phyloP scores from a whole-genome alignment of 75 land plant genomes.

The Sequoia sempervirens region DNA sequence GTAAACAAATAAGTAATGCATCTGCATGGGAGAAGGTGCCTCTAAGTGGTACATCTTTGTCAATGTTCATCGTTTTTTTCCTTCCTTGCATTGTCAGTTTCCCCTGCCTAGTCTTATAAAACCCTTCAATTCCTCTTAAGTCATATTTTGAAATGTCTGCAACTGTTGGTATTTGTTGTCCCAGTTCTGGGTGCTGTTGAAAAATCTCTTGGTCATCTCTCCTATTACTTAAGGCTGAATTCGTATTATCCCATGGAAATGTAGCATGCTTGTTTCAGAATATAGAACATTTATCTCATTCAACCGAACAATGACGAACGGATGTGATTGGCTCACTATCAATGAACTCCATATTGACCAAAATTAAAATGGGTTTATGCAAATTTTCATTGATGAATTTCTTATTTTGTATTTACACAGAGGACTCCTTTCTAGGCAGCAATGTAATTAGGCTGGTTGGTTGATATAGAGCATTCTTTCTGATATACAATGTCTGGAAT shows the following conservation, averaged over 20 bases:
- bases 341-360: too few species aligned
- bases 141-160: not conserved
- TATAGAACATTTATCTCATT: too few species aligned
- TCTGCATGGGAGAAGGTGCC: not conserved
- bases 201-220: not conserved
- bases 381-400: too few species aligned
- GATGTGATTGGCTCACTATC: too few species aligned
- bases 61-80: not conserved
- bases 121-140: not conserved
- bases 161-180: not conserved
- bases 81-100: not conserved
- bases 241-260: not conserved
- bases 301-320: too few species aligned
- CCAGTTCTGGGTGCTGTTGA: not conserved
- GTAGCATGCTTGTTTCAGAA: not conserved
- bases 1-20: not conserved
- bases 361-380: not conserved
- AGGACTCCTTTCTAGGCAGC: constrained; percentile 12
- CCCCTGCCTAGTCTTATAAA: not conserved
- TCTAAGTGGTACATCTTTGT: not conserved
- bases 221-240: not conserved
- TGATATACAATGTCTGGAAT: not conserved
- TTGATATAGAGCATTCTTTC: not conserved
- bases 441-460: constrained; percentile 3
- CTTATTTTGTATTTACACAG: constrained; percentile 14